These are phyloP conservation scores for Exophiala viscosa DNA, from an alignment of 2,329 filamentous ascomycete species.

Conservation along the genomic window DNA sequence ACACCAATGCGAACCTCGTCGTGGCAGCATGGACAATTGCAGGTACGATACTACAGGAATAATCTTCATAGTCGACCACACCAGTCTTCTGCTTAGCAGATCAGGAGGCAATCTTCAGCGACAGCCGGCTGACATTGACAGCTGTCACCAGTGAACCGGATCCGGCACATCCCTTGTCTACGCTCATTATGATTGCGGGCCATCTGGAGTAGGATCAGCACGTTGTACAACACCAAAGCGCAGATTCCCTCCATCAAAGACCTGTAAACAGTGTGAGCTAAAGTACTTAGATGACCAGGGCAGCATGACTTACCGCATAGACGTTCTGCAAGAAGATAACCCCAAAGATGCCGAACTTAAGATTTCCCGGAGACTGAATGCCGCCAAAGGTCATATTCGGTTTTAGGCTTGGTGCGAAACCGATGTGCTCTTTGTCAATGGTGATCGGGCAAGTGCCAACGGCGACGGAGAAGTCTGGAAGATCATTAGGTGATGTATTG, in stretches of 20 bases:
- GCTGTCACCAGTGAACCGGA: no score
- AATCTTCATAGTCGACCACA: background rate
- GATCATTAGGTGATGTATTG: constrained; percentile 46
- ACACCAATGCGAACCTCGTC: no score
- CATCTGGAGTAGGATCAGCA: constrained; percentile 34
- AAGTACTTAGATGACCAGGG: no score
- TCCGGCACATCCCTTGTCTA: no score
- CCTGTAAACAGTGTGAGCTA: no score
- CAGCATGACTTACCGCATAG: no score
- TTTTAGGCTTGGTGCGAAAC: constrained; percentile 47
- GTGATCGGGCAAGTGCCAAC: constrained; percentile 59
- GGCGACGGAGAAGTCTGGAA: constrained; percentile 61
- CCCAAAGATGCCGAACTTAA: constrained; percentile 61
- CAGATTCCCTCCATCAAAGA: constrained; percentile 60
- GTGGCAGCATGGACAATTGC: no score
- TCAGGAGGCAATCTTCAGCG: background rate
- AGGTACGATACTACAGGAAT: no score
- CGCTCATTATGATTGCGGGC: background rate
- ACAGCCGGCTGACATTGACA: no score
- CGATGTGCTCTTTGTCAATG: constrained; percentile 61
- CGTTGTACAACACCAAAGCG: constrained; percentile 60
- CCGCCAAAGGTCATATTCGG: constrained; percentile 60
- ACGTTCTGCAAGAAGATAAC: constrained; percentile 62
- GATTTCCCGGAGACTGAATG: constrained; percentile 58
- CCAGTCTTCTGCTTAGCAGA: background rate